Evolutionary conservation across 768 basidiomycete genomes (phyloP).

Genomic region (Hygrocybe coccinea): DNA sequence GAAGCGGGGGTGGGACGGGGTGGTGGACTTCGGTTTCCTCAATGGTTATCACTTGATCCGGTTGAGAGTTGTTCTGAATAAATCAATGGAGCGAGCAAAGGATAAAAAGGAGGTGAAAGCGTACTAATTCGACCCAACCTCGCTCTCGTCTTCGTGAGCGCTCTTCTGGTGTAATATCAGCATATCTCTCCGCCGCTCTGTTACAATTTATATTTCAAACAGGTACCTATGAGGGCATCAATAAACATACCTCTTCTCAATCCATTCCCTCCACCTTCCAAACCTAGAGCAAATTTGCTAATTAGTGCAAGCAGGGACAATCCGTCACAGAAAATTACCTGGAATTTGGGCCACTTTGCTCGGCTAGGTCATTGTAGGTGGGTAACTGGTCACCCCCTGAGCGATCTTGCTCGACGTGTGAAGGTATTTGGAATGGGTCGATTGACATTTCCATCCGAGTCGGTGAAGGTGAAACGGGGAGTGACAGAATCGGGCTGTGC

Average conservation of each 20-base stretch:
- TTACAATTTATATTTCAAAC: slow-evolving; percentile 5
- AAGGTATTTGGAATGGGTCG: slow-evolving; percentile 12
- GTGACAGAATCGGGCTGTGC: neutral
- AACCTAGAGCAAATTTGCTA: slow-evolving; percentile 46
- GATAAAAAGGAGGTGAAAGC: neutral
- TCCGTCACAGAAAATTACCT: slow-evolving; percentile 42
- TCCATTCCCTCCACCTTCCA: slow-evolving; percentile 82
- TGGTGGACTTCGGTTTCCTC: neutral
- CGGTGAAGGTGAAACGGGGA: neutral
- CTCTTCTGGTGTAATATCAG: slow-evolving; percentile 58
- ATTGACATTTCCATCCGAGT: slow-evolving; percentile 17
- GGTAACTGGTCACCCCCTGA: slow-evolving; percentile 55
- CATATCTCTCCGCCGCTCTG: slow-evolving; percentile 82
- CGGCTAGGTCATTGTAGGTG: slow-evolving; percentile 75
- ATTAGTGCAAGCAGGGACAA: slow-evolving; percentile 5
- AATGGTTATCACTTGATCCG: neutral
- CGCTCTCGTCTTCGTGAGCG: slow-evolving; percentile 50
- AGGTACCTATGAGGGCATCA: slow-evolving; percentile 2
- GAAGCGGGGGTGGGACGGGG: neutral
- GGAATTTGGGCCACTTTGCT: slow-evolving; percentile 76
- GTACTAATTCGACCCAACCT: slow-evolving; percentile 57
- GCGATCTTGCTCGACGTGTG: slow-evolving; percentile 43
- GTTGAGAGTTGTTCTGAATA: neutral
- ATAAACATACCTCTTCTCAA: slow-evolving; percentile 71
- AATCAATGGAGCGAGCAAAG: neutral